Percentiles rank a stretch among this genome's conserved stretches.
Evolutionary conservation across 305 asterid species (phyloP).

Genomic region (Fraxinus xanthoxyloides): DNA sequence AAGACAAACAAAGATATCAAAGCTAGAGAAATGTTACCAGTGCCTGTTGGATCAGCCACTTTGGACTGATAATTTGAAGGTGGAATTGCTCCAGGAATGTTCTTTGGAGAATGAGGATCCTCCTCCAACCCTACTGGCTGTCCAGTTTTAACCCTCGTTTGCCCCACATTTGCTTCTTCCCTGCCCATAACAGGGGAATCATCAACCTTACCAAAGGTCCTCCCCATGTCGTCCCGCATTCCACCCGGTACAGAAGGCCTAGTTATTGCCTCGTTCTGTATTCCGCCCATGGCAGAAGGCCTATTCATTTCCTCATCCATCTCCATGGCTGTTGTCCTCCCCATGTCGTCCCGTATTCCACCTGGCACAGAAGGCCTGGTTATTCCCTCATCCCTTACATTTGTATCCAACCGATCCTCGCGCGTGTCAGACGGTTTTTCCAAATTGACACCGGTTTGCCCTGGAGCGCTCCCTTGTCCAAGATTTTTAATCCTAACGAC

Average conservation of each 20-base stretch:
- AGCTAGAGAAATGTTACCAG: conserved; percentile 30
- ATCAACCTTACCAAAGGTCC: background rate
- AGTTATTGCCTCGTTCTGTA: background rate
- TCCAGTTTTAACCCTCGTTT: conserved; percentile 17
- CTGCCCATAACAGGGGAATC: background rate
- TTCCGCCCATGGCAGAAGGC: background rate
- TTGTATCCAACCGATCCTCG: conserved; percentile 30
- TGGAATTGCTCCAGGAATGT: background rate
- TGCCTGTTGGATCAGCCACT: conserved; percentile 53
- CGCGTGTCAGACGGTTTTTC: conserved; percentile 30
- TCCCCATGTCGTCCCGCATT: conserved; percentile 7
- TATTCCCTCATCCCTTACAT: conserved; percentile 7
- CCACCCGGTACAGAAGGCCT: background rate
- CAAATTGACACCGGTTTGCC: conserved; percentile 33
- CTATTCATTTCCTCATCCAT: background rate
- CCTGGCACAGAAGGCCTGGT: background rate
- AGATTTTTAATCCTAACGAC: conserved; percentile 39
- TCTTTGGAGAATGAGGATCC: conserved; percentile 42
- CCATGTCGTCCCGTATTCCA: conserved; percentile 1
- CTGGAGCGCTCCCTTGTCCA: conserved; percentile 19
- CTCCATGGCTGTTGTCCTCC: conserved; percentile 14
- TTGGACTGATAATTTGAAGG: conserved; percentile 55
- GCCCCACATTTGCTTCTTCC: conserved; percentile 4
- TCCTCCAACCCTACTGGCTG: conserved; percentile 26
- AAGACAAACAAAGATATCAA: background rate